Percentiles rank a stretch among this genome's conserved stretches.
Conservation (phyloP, 2,329 filamentous ascomycete species). For the Pseudogymnoascus sp. region DNA sequence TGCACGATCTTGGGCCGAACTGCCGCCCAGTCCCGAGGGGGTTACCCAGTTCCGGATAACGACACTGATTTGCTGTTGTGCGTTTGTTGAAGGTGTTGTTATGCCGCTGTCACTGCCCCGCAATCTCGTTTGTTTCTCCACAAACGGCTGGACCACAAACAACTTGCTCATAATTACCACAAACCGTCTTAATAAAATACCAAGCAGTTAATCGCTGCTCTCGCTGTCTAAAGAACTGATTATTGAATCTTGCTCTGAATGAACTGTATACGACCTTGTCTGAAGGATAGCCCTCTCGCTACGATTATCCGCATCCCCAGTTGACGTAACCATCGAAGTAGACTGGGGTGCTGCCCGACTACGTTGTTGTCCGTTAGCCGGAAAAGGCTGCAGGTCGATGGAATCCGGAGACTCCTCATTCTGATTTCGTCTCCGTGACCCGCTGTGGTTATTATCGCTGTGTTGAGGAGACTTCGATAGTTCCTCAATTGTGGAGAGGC, state of each 20-base stretch:
- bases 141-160: neutral
- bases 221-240: neutral
- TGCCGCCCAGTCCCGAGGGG: neutral
- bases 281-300: constrained; percentile 10
- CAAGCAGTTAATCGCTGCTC: neutral
- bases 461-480: neutral
- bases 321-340: neutral
- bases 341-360: neutral
- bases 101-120: no score
- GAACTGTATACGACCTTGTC: constrained; percentile 5
- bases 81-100: no score
- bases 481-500: neutral
- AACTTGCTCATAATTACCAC: neutral
- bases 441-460: neutral
- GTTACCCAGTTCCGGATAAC: neutral
- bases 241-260: neutral
- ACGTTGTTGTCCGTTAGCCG: neutral
- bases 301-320: constrained; percentile 2
- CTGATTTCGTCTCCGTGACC: neutral
- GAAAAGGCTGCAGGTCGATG: neutral
- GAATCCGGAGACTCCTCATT: neutral
- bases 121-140: neutral
- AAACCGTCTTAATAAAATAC: neutral
- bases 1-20: neutral
- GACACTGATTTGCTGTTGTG: neutral